These are phyloP conservation scores for Phytophthora sansomeana DNA, from an alignment of 352 stramenopile genomes.

Conservation along the genomic window DNA sequence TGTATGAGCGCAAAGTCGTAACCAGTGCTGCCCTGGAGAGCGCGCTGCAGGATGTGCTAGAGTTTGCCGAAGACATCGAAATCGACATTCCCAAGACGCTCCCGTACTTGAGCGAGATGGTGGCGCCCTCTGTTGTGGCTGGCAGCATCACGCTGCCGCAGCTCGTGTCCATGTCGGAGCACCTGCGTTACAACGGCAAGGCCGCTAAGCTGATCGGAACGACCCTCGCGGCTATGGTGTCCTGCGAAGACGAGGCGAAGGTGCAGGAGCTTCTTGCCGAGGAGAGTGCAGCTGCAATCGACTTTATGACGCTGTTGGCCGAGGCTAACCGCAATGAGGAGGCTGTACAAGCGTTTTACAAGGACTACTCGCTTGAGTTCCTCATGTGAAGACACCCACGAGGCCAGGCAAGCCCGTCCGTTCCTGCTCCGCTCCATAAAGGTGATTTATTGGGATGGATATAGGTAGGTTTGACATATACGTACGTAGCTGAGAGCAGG, in stretches of 20 bases:
- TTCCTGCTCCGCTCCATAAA: slow-evolving; percentile 25
- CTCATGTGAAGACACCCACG: slow-evolving; percentile 39
- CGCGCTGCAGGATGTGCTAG: slow-evolving; percentile 66
- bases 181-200: slow-evolving; percentile 68
- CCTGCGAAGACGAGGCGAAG: slow-evolving; percentile 49
- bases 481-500: slow-evolving; percentile 35
- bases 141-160: slow-evolving; percentile 51
- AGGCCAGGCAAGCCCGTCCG: slow-evolving; percentile 24
- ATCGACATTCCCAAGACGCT: slow-evolving; percentile 84
- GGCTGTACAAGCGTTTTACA: slow-evolving; percentile 48
- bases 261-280: slow-evolving; percentile 46
- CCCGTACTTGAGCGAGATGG: slow-evolving; percentile 75
- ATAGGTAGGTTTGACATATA: slow-evolving; percentile 38
- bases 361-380: slow-evolving; percentile 52
- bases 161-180: slow-evolving; percentile 54
- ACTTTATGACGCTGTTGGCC: slow-evolving; percentile 52
- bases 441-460: slow-evolving; percentile 40
- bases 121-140: slow-evolving; percentile 62
- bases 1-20: slow-evolving; percentile 62
- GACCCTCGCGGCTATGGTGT: slow-evolving; percentile 48
- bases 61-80: slow-evolving; percentile 83
- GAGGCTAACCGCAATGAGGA: slow-evolving; percentile 50
- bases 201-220: slow-evolving; percentile 65
- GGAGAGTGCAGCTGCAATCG: slow-evolving; percentile 30
- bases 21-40: slow-evolving; percentile 44